phyloP scores from a whole-genome alignment of 148 eudicot species.

The Fagopyrum tataricum region DNA sequence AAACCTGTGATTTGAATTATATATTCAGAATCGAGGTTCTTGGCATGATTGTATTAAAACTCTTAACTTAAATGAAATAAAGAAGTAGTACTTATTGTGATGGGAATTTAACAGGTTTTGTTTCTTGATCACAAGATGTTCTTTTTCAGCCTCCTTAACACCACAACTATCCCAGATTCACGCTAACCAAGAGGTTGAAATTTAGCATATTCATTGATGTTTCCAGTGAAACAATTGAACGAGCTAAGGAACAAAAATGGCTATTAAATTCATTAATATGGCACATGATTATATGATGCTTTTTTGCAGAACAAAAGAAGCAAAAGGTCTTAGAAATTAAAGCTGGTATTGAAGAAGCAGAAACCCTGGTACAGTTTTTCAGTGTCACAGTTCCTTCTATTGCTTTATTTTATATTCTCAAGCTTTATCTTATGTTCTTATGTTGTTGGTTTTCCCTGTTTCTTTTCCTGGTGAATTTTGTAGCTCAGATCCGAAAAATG shows the following conservation, averaged over 20 bases:
- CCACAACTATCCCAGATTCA: too few species aligned
- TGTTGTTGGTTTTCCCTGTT: neutral
- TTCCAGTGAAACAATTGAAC: too few species aligned
- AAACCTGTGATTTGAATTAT: too few species aligned
- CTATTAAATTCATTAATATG: neutral
- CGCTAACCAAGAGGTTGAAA: too few species aligned
- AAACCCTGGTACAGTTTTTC: constrained; percentile 32
- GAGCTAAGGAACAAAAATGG: too few species aligned
- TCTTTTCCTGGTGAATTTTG: neutral
- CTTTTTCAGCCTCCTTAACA: too few species aligned
- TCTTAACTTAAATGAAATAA: neutral
- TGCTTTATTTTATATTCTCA: constrained; percentile 17
- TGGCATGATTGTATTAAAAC: too few species aligned
- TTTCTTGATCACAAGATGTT: too few species aligned
- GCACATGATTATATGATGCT: neutral
- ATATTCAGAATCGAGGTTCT: neutral
- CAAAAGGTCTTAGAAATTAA: constrained; percentile 43
- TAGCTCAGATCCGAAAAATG: constrained; percentile 50
- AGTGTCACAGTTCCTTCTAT: neutral
- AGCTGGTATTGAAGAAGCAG: constrained; percentile 48
- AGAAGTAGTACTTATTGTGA: neutral
- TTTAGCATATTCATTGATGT: too few species aligned
- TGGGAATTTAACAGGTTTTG: too few species aligned
- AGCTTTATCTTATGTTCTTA: constrained; percentile 9
- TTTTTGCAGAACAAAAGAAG: constrained; percentile 48